Base-by-base conservation (phyloP, 2,329 filamentous ascomycete genomes). In the Xylariaceae sp. region DNA sequence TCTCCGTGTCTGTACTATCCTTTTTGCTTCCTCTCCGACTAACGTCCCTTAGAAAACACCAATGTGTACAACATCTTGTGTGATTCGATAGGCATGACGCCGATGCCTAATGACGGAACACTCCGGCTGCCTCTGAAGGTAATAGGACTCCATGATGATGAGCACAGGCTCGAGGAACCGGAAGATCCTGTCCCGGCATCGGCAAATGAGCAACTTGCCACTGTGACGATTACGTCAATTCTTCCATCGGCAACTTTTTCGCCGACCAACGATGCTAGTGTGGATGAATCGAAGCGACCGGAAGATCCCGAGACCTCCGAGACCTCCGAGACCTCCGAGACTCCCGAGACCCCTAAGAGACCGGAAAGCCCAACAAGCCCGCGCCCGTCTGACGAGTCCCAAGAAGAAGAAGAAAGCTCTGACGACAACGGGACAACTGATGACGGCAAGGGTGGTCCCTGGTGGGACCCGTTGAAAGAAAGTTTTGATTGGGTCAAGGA, bases 21-120 rank as follows among this genome's bases (percentile, higher is more conserved):
- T 3, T 11, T 26, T 45, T 19, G 19, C 19, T 19, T 19, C 19
- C 19, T 19, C 19, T 53, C 44, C 6, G 47, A 39, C 50, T 72
- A 68, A 72, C 67, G 35, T 8, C 2, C 4, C 4, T 29, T 63
- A 92, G 88, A 96, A 81, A 97, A 97, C 61, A 91, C 84, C 56
- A 88, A 96, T 65, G 88, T 97, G 6, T 97, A 97, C 73, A 96
- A 96, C 66, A 89, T 97, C 59, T 73, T 97, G 44, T 96, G 92
- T 69, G 91, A 96, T 71, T 91, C 89, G 0, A 73, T 97, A 30
- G 85, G 86, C 9, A 74, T 97, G 54, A 70, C 68, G 2, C 88
- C 91, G 0, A 78, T 79, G 51, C 82, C 88, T 1, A 96, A 96
- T 69, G 97, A 97, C 67, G 92, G 92, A 48, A 96, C 91, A 0